These are phyloP conservation scores for Trichophyton rubrum DNA, from an alignment of 2,329 filamentous ascomycete species.

Conservation along the genomic window DNA sequence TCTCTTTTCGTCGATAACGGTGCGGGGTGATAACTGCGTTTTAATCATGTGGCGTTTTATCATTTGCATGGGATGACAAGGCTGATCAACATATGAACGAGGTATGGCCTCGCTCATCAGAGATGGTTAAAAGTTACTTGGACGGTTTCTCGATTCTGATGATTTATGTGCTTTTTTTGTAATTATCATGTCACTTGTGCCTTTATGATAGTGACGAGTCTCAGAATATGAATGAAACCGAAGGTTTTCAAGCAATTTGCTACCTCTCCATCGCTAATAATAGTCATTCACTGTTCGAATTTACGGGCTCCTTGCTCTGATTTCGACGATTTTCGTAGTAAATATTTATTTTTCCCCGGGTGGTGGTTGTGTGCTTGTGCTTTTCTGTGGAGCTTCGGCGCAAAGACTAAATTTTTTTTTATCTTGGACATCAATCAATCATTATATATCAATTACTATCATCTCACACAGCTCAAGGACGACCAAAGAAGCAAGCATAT, in stretches of 20 bases:
- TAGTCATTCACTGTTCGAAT: neutral
- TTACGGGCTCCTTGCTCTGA: neutral
- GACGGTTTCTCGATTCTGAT: conserved; percentile 2
- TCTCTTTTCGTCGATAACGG: neutral
- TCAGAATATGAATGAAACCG: conserved; percentile 2
- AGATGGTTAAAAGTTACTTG: conserved; percentile 7
- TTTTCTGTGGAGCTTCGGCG: neutral
- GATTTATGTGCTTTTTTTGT: conserved; percentile 2
- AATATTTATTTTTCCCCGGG: neutral
- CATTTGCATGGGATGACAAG: neutral
- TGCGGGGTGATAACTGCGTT: no score
- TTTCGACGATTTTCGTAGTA: neutral
- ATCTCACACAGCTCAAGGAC: neutral
- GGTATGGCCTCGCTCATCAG: neutral
- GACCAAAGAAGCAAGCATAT: neutral
- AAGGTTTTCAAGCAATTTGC: neutral
- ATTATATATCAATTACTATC: neutral
- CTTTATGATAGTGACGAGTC: conserved; percentile 3
- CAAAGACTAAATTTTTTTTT: neutral
- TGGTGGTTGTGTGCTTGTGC: neutral
- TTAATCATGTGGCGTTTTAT: neutral
- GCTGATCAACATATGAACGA: conserved; percentile 4
- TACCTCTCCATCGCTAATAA: neutral
- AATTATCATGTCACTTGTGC: conserved; percentile 1
- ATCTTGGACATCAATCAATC: neutral